Base-by-base conservation (phyloP, 2,329 filamentous ascomycete genomes). In the Ascochyta koolunga region DNA sequence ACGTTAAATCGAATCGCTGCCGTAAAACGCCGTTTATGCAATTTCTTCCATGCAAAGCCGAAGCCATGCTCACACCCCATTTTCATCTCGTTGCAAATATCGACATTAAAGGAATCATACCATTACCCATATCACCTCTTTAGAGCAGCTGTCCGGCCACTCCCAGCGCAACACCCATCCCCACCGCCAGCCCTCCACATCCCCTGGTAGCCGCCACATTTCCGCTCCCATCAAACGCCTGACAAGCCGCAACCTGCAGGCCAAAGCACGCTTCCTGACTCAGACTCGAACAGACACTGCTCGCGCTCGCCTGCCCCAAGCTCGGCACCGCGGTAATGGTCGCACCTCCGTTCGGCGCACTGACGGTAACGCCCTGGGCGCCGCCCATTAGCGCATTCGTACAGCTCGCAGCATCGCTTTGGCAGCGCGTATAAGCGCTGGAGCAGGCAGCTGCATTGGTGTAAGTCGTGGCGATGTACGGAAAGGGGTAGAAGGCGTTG, bases 381-480 rank as follows among this genome's bases (percentile, higher is more conserved):
- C 73, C 72, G n/a, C 77, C 79, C 22, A 78, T 80, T 54, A 84
- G 72, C 25, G 77, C 72, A 60, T 65, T 57, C 56, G 71, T 74
- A 51, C 72, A 75, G 59, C 67, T 69, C 56, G 69, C 66, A 69
- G 70, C 71, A 71, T 82, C 77, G 35, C 71, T 75, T 64, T 82
- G 77, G 55, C 82, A 84, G 50, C 74, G 73, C 29, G 79, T 79
- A 71, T 82, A 84, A 69, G 82, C 82, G 41, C 79, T 79, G 24
- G 80, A 80, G 69, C 82, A 85, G 33, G 77, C 75, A 45, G 74
- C 77, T 56, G 79, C 77, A 54, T 83, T 79, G 25, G 73, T 67
- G 66, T 84, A 84, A 52, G 78, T 78, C 2, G 82, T 84, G 15
- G 82, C 79, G 45, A 84, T 80, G 61, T 76, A 77, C 45, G 81